Conservation (phyloP, 1,284 basidiomycete genomes). For the Cerrena zonata region DNA sequence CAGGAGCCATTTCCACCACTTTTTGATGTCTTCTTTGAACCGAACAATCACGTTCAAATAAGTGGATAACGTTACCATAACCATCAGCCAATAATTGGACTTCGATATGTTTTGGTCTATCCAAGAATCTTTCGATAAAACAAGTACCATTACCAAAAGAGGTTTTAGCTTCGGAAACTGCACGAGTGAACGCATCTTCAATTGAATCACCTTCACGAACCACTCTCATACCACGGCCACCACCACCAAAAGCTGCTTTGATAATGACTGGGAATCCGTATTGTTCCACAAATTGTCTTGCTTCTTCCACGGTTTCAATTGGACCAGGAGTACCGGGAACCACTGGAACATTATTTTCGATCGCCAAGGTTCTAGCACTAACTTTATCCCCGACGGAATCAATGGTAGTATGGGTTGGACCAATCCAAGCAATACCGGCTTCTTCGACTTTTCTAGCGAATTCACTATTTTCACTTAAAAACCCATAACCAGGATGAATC, state of each 20-base stretch:
- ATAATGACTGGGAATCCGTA: conserved; percentile 98
- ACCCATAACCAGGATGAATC: conserved; percentile 99
- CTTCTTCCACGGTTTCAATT: conserved; percentile 81
- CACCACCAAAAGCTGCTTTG: conserved; percentile 98
- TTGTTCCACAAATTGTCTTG: conserved; percentile 85
- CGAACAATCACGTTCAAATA: conserved; percentile 98
- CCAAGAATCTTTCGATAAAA: conserved; percentile 96
- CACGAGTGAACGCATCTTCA: conserved; percentile 86
- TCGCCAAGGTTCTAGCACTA: conserved; percentile 88
- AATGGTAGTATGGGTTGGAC: conserved; percentile 93
- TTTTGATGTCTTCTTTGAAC: conserved; percentile 98
- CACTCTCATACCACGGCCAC: conserved; percentile 97
- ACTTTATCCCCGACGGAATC: conserved; percentile 98
- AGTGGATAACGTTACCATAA: conserved; percentile 88
- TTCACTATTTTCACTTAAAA: conserved; percentile 92
- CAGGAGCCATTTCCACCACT: conserved; percentile 97
- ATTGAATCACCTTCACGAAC: conserved; percentile 90
- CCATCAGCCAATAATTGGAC: conserved; percentile 92
- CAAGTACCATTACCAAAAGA: conserved; percentile 98
- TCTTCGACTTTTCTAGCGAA: conserved; percentile 96
- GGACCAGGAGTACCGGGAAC: conserved; percentile 97
- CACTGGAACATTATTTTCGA: conserved; percentile 86
- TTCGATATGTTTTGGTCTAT: conserved; percentile 94
- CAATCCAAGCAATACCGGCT: conserved; percentile 95
- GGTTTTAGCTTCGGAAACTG: conserved; percentile 90